A percentile compares a stretch with the other conserved stretches of the same genome.
Conservation (phyloP, 495 filamentous ascomycete genomes). For the Melanomma pulvis-pyrius region DNA sequence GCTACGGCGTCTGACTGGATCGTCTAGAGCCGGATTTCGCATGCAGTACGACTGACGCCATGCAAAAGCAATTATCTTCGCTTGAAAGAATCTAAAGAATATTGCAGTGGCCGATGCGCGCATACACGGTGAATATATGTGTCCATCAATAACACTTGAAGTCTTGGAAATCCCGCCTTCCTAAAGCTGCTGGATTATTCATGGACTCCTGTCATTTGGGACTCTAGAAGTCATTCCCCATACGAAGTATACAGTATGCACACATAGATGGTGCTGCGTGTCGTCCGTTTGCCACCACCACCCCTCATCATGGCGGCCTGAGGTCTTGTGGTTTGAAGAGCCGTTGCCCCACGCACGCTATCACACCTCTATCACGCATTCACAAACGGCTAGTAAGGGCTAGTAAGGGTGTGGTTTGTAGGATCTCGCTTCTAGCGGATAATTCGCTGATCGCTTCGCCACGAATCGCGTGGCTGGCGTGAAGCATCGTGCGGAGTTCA, state of each 20-base stretch:
- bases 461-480: background rate
- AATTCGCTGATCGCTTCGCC: background rate
- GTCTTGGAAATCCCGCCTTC: background rate
- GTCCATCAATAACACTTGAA: too few species aligned
- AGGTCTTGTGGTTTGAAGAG: too few species aligned
- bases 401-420: background rate
- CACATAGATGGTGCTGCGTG: too few species aligned
- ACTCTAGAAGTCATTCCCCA: too few species aligned
- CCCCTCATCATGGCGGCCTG: too few species aligned
- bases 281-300: too few species aligned
- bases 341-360: background rate
- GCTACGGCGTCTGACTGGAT: background rate
- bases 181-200: background rate
- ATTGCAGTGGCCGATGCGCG: background rate
- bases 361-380: background rate
- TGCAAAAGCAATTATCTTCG: background rate
- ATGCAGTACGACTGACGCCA: background rate
- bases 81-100: background rate
- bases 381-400: conserved; percentile 2
- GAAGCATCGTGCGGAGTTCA: background rate
- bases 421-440: conserved; percentile 1
- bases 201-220: too few species aligned
- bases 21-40: background rate
- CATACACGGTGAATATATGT: background rate
- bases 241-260: too few species aligned